phyloP scores from a whole-genome alignment of 2,329 filamentous ascomycete genomes.

The Ampelomyces quisqualis region DNA sequence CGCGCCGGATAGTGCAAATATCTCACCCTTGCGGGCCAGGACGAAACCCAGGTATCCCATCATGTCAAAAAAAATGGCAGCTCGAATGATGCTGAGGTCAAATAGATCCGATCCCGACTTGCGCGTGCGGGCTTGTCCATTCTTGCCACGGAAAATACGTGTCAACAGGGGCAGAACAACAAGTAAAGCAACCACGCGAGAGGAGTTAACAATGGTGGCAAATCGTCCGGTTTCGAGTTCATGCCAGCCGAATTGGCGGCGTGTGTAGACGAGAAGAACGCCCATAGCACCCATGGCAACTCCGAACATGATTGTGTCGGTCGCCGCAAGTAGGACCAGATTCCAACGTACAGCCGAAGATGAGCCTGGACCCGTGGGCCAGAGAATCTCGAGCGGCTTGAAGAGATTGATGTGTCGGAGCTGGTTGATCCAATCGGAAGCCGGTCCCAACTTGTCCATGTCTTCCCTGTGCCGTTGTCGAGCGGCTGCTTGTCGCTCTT shows the following conservation, averaged over 20 bases:
- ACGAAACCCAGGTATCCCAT: conserved; percentile 75
- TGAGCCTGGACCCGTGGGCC: conserved; percentile 67
- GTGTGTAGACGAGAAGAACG: conserved; percentile 82
- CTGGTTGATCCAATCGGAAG: conserved; percentile 49
- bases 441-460: conserved; percentile 36
- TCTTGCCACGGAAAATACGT: conserved; percentile 67
- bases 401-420: conserved; percentile 64
- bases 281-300: conserved; percentile 77
- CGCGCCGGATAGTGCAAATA: conserved; percentile 72
- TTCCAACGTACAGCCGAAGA: conserved; percentile 69
- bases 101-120: conserved; percentile 69
- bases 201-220: conserved; percentile 74
- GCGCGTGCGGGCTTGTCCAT: conserved; percentile 39
- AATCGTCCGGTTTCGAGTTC: conserved; percentile 78
- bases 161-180: conserved; percentile 74
- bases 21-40: conserved; percentile 58
- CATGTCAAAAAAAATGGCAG: conserved; percentile 73
- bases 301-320: conserved; percentile 81
- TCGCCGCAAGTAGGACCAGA: conserved; percentile 73
- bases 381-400: conserved; percentile 74
- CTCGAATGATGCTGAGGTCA: conserved; percentile 74
- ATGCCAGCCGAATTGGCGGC: conserved; percentile 78
- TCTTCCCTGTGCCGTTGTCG: conserved; percentile 63
- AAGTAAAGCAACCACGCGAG: conserved; percentile 74
- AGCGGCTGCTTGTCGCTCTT: conserved; percentile 68